A percentile compares a stretch with the other conserved stretches of the same genome.
These are phyloP conservation scores for Pyricularia sp. DNA, from an alignment of 2,329 filamentous ascomycete genomes.

Conservation along the genomic window DNA sequence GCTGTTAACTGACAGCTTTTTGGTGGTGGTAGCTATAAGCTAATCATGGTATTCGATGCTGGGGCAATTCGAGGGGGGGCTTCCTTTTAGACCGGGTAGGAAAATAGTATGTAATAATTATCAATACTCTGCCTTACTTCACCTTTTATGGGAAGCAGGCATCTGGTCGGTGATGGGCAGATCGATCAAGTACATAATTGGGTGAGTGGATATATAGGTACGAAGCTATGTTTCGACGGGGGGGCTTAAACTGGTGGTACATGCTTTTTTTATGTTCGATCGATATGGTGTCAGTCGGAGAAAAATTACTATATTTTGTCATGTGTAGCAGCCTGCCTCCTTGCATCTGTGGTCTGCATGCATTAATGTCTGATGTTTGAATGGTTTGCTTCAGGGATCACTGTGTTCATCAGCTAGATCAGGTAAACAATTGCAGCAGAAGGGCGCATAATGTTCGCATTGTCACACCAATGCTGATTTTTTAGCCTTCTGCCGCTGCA, in stretches of 20 bases:
- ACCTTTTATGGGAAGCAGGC: too few species aligned
- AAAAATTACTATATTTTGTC: not conserved
- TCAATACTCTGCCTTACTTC: not conserved
- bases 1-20: not conserved
- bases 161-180: not conserved
- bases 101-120: not conserved
- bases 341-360: not conserved
- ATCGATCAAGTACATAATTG: not conserved
- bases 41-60: not conserved
- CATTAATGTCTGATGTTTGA: not conserved
- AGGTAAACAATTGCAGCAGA: not conserved
- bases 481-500: not conserved
- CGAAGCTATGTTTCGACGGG: not conserved
- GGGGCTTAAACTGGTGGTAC: not conserved
- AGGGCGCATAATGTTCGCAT: not conserved
- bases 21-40: not conserved
- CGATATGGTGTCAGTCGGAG: not conserved
- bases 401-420: not conserved
- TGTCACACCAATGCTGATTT: not conserved
- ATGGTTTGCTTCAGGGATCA: not conserved
- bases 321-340: not conserved
- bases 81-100: not conserved
- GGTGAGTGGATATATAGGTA: not conserved
- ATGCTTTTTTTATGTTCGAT: not conserved
- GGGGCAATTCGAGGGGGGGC: not conserved